Conservation (phyloP, 106 monocot species). For the Dendrobium nobile region DNA sequence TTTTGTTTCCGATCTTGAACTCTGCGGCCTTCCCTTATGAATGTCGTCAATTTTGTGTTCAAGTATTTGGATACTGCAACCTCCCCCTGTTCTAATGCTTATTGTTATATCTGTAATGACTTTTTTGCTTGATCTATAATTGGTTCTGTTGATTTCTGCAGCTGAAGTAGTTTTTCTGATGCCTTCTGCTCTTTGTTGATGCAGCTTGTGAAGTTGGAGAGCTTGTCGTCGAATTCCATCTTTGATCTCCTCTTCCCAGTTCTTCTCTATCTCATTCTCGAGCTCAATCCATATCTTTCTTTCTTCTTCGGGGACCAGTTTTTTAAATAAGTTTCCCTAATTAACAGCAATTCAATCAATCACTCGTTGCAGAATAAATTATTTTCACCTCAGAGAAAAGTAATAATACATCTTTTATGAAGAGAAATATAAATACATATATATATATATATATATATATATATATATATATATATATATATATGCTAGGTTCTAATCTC, state of each 20-base stretch:
- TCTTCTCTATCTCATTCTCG: slow-evolving; percentile 23
- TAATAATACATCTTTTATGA: too few relatives aligned
- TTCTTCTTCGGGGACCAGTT: slow-evolving; percentile 14
- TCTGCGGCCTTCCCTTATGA: not conserved
- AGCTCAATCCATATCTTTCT: slow-evolving; percentile 26
- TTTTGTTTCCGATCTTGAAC: not conserved
- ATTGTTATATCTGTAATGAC: not conserved
- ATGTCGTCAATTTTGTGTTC: not conserved
- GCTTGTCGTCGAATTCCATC: slow-evolving; percentile 16
- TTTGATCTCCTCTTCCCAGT: slow-evolving; percentile 44
- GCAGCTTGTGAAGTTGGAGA: slow-evolving; percentile 20
- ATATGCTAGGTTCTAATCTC: too few relatives aligned
- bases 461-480: too few relatives aligned
- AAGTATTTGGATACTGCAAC: not conserved
- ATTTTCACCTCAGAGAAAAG: too few relatives aligned
- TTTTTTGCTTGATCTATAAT: not conserved
- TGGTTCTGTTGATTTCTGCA: not conserved
- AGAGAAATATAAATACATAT: too few relatives aligned
- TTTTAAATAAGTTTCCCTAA: not conserved
- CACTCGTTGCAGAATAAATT: too few relatives aligned
- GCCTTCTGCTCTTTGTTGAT: slow-evolving; percentile 12
- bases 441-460: too few relatives aligned
- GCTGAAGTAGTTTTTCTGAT: not conserved
- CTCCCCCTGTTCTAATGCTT: not conserved
- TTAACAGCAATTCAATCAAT: too few relatives aligned